Evolutionary conservation across 768 basidiomycete species (phyloP).

Genomic region (Gloeopeniophorella convolvens): DNA sequence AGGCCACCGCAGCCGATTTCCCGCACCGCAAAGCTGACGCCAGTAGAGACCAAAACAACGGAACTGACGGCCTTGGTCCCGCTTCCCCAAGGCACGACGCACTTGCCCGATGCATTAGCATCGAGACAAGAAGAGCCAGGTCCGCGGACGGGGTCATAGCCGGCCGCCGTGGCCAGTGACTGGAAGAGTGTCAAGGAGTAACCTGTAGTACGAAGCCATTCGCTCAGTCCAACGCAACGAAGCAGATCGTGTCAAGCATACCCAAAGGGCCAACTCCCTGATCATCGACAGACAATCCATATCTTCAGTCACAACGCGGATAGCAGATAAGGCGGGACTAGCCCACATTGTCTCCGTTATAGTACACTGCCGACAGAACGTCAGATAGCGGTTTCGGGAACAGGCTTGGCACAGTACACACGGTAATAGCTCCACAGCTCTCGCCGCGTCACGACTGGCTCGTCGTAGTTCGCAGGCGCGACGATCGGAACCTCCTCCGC

Average conservation of each 20-base stretch:
- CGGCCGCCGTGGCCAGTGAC: conserved; percentile 61
- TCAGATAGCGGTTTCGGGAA: background rate
- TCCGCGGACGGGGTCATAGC: conserved; percentile 64
- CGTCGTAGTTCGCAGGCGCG: conserved; percentile 29
- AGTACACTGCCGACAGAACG: conserved; percentile 49
- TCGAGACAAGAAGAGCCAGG: conserved; percentile 63
- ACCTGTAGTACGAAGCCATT: conserved; percentile 17
- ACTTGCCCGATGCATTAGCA: conserved; percentile 56
- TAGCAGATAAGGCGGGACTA: background rate
- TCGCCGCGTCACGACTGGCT: conserved; percentile 62
- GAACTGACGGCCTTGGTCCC: conserved; percentile 72
- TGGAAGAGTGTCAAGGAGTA: conserved; percentile 76
- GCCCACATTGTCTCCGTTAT: conserved; percentile 74
- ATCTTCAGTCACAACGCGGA: background rate
- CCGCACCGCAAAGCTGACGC: conserved; percentile 64
- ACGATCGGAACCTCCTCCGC: background rate
- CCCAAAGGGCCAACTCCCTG: conserved; percentile 65
- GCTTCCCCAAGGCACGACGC: conserved; percentile 70
- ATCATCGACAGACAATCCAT: background rate
- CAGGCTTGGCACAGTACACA: conserved; percentile 30
- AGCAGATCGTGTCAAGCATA: conserved; percentile 1
- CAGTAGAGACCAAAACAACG: conserved; percentile 70
- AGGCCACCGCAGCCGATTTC: background rate
- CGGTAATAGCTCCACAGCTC: conserved; percentile 81
- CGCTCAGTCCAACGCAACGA: conserved; percentile 1